phyloP scores from a whole-genome alignment of 495 filamentous ascomycete genomes.

The Oleoguttula mirabilis region DNA sequence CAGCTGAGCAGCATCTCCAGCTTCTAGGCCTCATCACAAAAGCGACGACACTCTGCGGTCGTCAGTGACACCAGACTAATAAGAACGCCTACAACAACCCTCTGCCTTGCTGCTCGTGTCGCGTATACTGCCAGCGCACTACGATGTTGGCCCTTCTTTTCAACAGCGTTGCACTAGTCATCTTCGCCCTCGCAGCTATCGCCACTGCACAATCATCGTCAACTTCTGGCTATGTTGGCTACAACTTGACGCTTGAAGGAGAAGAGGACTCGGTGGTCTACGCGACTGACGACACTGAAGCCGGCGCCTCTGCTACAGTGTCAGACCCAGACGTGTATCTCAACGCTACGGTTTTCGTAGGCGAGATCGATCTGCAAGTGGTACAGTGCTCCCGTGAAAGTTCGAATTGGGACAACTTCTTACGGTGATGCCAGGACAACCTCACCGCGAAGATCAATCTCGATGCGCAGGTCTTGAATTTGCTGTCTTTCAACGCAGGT shows the following conservation, averaged over 20 bases:
- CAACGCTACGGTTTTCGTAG: conserved; percentile 42
- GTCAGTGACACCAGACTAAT: too few relatives aligned
- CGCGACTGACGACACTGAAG: conserved; percentile 37
- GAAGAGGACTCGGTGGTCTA: conserved; percentile 39
- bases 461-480: conserved; percentile 42
- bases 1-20: too few relatives aligned
- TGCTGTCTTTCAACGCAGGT: conserved; percentile 46
- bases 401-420: too few relatives aligned
- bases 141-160: too few relatives aligned
- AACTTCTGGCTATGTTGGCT: conserved; percentile 41
- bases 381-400: too few relatives aligned
- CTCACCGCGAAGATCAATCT: conserved; percentile 49
- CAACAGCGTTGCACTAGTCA: too few relatives aligned
- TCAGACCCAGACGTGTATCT: conserved; percentile 44
- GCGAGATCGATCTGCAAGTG: conserved; percentile 41
- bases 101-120: too few relatives aligned
- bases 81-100: too few relatives aligned
- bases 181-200: conserved; percentile 21
- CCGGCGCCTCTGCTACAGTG: conserved; percentile 30
- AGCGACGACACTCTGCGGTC: too few relatives aligned
- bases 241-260: conserved; percentile 38
- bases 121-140: too few relatives aligned
- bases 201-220: conserved; percentile 18
- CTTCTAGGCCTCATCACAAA: too few relatives aligned
- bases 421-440: conserved; percentile 29